Evolutionary conservation across 495 filamentous ascomycete species (phyloP), one percentile per base, ranked within the genome.

Genomic region (Cercophora sp.): DNA sequence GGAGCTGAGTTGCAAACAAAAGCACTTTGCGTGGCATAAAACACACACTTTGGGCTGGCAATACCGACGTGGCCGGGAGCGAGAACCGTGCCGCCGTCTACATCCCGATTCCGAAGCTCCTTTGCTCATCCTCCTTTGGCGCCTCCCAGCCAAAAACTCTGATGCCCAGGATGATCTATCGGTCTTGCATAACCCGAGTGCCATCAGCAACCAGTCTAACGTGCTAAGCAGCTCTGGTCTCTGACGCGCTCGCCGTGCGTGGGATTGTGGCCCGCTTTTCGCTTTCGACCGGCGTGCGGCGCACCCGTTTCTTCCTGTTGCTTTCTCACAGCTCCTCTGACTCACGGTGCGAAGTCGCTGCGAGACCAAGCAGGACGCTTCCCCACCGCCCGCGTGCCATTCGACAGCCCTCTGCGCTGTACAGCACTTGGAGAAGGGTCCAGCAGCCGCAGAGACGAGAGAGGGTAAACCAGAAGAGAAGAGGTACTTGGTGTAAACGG

Each of bases 401-500:
- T 54, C 44, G 54, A 27, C 18, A 41, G 40, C 40, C 45, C n/a
- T n/a, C n/a, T n/a, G n/a, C n/a, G n/a, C n/a, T n/a, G n/a, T n/a
- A n/a, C n/a, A n/a, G n/a, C 37, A 51, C 3, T 35, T 46, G 54
- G 39, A 51, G 48, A 46, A 44, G 34, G 54, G 54, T 56, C 47
- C 48, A 51, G 48, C 47, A 11, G 18, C 27, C 27, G 40, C 27
- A 36, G 43, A 41, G 23, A 41, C 37, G 18, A 43, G 37, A 39
- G 54, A 39, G 23, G 25, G 37, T 36, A 13, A 37, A n/a, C n/a
- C n/a, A n/a, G n/a, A n/a, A n/a, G n/a, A n/a, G n/a, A n/a, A n/a
- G n/a, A n/a, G n/a, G n/a, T n/a, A 55, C 55, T 49, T 46, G 36
- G 31, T 23, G 57, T 61, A 48, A 55, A 48, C 54, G 34, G 43